Percentiles rank a stretch among this genome's conserved stretches.
Evolutionary conservation across 352 stramenopile genomes (phyloP).

Genomic region (Phytopythium boreale): DNA sequence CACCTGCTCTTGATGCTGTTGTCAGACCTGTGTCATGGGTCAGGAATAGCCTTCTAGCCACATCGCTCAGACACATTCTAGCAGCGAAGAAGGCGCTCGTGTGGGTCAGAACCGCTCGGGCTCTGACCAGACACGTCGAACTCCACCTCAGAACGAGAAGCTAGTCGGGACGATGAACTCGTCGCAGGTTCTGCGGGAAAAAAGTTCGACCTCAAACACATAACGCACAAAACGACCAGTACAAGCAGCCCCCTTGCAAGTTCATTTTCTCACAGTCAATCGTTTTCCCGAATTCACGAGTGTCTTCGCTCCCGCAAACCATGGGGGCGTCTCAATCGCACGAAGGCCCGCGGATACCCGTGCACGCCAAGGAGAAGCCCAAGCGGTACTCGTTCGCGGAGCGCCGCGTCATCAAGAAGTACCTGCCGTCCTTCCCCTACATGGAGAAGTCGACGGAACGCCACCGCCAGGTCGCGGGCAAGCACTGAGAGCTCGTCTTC

Average conservation of each 20-base stretch:
- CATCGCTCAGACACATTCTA: not conserved
- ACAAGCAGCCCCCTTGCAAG: not conserved
- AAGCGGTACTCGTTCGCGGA: conserved; percentile 27
- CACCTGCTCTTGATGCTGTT: too few species aligned
- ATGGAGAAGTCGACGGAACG: conserved; percentile 37
- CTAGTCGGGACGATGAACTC: not conserved
- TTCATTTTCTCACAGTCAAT: conserved; percentile 1
- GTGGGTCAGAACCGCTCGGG: not conserved
- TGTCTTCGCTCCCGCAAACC: not conserved
- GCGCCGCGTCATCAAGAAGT: conserved; percentile 35
- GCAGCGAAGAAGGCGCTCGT: not conserved
- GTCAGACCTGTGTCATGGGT: too few species aligned
- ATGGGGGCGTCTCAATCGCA: conserved; percentile 21
- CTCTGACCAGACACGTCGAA: not conserved
- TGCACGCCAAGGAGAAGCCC: conserved; percentile 10
- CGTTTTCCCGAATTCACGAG: not conserved
- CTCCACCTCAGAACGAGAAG: not conserved
- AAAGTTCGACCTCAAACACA: not conserved
- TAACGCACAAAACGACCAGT: not conserved
- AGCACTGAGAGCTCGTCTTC: conserved; percentile 44
- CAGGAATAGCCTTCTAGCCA: too few species aligned
- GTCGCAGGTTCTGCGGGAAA: not conserved
- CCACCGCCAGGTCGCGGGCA: conserved; percentile 30
- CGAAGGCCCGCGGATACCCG: conserved; percentile 1
- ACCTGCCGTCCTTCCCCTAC: conserved; percentile 36